Conservation (phyloP, 2,329 filamentous ascomycete genomes). For the Neonectria magnoliae region DNA sequence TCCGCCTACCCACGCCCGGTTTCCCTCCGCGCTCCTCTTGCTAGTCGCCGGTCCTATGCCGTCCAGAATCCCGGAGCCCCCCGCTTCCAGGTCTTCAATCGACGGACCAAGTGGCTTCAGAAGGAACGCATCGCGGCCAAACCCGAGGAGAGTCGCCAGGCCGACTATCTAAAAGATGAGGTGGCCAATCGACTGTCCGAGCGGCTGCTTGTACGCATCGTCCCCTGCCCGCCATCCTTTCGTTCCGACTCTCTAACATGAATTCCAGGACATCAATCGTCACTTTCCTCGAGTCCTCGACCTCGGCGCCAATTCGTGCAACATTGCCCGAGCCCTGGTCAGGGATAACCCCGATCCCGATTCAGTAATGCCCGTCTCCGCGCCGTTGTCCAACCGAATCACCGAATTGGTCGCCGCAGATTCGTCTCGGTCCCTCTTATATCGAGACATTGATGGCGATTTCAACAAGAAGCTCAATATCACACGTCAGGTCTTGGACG, state of each 20-base stretch:
- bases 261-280: slow-evolving; percentile 84
- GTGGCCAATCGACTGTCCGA: slow-evolving; percentile 87
- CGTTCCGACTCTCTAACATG: slow-evolving; percentile 25
- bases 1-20: slow-evolving; percentile 33
- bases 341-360: slow-evolving; percentile 73
- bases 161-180: slow-evolving; percentile 94
- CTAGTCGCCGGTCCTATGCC: slow-evolving; percentile 71
- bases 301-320: slow-evolving; percentile 94
- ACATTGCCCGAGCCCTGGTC: slow-evolving; percentile 85
- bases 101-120: slow-evolving; percentile 86
- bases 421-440: slow-evolving; percentile 78
- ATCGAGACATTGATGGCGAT: slow-evolving; percentile 78
- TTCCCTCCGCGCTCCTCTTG: slow-evolving; percentile 25
- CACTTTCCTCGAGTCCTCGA: slow-evolving; percentile 87
- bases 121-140: slow-evolving; percentile 85
- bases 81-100: slow-evolving; percentile 90
- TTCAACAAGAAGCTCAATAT: slow-evolving; percentile 82
- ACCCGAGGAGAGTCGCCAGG: slow-evolving; percentile 76
- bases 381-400: slow-evolving; percentile 77
- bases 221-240: background rate
- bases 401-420: slow-evolving; percentile 82
- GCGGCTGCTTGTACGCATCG: slow-evolving; percentile 73
- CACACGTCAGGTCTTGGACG: slow-evolving; percentile 76
- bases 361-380: slow-evolving; percentile 63
- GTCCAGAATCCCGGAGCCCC: slow-evolving; percentile 80